Base-by-base conservation (phyloP, 495 filamentous ascomycete species). In the Hyphodiscus hymeniophilus region DNA sequence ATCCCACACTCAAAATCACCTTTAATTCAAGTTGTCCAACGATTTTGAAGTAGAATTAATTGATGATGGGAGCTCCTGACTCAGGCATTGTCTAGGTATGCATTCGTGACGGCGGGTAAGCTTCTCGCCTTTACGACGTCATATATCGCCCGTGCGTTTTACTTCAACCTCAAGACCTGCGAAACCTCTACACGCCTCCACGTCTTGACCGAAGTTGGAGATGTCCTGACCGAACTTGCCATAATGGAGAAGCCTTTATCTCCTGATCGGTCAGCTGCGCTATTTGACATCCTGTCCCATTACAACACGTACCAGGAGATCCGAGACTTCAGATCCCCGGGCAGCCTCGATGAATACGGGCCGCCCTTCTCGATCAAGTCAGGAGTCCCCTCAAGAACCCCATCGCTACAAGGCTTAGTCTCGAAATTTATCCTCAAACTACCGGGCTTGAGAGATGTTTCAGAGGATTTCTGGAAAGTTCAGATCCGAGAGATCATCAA, bases 241-340 rank as follows among this genome's bases (percentile, higher is more conserved):
- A 28, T 28, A 10, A 28, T 28, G 26, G 26, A 10, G 10, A 28
- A 28, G 22, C 5, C 42, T 5, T 15, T 15, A 7, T 44, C 68
- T n/a, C 54, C 71, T 15, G 42, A 56, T 26, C 80, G 84, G 51
- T 58, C 74, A 26, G 67, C 70, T 51, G 79, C 80, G 20, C 69
- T 85, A 21, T 73, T 84, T 45, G 80, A 85, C 52, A 76, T 84
- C 45, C 71, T 85, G 31, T 77, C 79, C 26, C 80, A 84, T 61
- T 60, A 78, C 52, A 69, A 82, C 55, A 76, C 76, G 6, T 84
- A 82, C 51, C 50, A 61, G 4, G 81, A 85, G 55, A 80, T 81
- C 18, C 64, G 77, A 54, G 66, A 63, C 47, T 80, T 84, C 65
- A 81, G 76, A 51, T 40, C 69, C 18, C 69, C 79, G 0, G 60